A percentile compares a stretch with the other conserved stretches of the same genome.
Conservation (phyloP, 2,329 filamentous ascomycete species). For the Colletotrichum noveboracense region DNA sequence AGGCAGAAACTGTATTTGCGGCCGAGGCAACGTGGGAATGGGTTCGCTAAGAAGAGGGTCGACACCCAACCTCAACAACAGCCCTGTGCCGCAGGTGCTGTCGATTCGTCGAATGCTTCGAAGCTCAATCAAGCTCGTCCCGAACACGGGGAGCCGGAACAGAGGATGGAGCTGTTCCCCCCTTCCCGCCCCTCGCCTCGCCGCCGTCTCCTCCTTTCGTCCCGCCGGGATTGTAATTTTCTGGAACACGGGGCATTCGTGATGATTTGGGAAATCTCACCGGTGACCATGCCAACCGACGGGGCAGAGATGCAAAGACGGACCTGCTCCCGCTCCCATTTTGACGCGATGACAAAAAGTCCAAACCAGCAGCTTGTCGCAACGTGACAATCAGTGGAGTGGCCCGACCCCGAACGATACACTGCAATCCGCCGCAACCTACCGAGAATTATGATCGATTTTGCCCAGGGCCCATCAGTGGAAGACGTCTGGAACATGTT, state of each 20-base stretch:
- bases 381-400: conserved; percentile 13
- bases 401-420: background rate
- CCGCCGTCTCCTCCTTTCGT: conserved; percentile 1
- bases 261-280: conserved; percentile 16
- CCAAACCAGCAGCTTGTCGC: conserved; percentile 8
- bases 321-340: background rate
- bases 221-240: background rate
- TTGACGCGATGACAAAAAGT: background rate
- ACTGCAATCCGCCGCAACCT: conserved; percentile 7
- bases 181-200: background rate
- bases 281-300: conserved; percentile 17
- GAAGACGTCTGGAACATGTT: conserved; percentile 18
- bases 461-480: background rate
- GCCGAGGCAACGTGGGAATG: conserved; percentile 1
- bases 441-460: conserved; percentile 3
- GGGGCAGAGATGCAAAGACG: conserved; percentile 1
- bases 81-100: background rate
- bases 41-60: background rate
- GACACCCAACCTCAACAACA: background rate
- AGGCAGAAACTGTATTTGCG: background rate
- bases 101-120: background rate
- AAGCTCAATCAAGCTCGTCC: background rate
- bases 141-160: conserved; percentile 13
- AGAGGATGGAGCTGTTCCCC: background rate
- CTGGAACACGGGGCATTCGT: background rate